Conservation (phyloP, 495 filamentous ascomycete genomes). For the Astrothelium macrocarpum region DNA sequence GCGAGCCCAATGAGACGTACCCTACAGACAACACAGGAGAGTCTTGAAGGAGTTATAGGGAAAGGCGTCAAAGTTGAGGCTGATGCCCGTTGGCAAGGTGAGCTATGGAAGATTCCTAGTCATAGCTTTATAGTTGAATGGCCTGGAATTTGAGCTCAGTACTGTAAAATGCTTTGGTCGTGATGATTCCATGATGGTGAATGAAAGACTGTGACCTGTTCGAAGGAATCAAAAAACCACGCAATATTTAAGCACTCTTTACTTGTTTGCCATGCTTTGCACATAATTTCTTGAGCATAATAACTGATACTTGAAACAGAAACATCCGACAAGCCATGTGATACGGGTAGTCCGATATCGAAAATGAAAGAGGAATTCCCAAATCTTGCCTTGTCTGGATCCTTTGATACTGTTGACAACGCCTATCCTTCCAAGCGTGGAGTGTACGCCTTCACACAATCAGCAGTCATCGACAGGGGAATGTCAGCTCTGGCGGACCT, state of each 20-base stretch:
- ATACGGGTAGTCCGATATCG: slow-evolving; percentile 40
- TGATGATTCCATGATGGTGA: too few relatives aligned
- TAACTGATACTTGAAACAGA: slow-evolving; percentile 30
- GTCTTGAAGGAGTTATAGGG: slow-evolving; percentile 43
- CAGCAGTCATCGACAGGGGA: slow-evolving; percentile 41
- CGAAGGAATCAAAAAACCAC: background rate
- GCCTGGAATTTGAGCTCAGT: background rate
- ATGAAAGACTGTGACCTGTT: too few relatives aligned
- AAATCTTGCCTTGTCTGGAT: slow-evolving; percentile 39
- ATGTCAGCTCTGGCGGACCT: slow-evolving; percentile 40
- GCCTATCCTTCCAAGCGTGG: slow-evolving; percentile 46
- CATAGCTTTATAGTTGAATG: background rate
- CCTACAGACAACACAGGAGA: slow-evolving; percentile 45
- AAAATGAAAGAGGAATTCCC: slow-evolving; percentile 41
- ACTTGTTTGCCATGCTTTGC: background rate
- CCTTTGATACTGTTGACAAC: slow-evolving; percentile 35
- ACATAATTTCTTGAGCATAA: background rate
- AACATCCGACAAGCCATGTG: slow-evolving; percentile 48
- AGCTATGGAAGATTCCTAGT: slow-evolving; percentile 9
- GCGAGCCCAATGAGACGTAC: slow-evolving; percentile 51
- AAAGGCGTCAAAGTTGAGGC: slow-evolving; percentile 43
- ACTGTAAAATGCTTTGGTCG: background rate
- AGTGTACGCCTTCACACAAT: slow-evolving; percentile 40
- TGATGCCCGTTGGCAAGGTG: slow-evolving; percentile 44
- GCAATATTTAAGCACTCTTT: background rate